A percentile compares a stretch with the other conserved stretches of the same genome.
Evolutionary conservation across 2,329 filamentous ascomycete species (phyloP).

Genomic region (Hypomyces rosellus): DNA sequence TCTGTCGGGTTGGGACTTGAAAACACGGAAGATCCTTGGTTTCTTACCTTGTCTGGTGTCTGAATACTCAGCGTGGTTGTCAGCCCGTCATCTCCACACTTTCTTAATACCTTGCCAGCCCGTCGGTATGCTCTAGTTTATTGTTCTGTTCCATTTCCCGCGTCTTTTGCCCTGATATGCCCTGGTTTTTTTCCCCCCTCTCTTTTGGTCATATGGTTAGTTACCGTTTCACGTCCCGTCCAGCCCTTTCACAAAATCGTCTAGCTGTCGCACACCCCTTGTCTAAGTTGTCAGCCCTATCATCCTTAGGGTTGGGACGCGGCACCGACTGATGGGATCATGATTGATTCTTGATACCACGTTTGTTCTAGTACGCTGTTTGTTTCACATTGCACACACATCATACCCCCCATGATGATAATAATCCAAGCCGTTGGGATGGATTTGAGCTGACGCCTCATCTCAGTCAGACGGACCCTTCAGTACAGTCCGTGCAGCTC

Average conservation of each 20-base stretch:
- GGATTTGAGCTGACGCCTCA: conserved; percentile 16
- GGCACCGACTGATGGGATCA: not conserved
- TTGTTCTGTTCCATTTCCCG: not conserved
- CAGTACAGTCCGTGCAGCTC: conserved; percentile 66
- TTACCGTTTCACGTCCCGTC: not conserved
- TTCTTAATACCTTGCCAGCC: conserved; percentile 2
- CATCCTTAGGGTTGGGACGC: not conserved
- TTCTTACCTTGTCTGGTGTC: not conserved
- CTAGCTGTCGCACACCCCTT: not conserved
- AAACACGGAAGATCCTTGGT: conserved; percentile 3
- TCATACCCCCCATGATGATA: not conserved
- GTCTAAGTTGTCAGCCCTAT: conserved; percentile 3
- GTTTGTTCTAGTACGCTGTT: conserved; percentile 6
- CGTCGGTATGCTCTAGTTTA: conserved; percentile 6
- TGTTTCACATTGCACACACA: conserved; percentile 4
- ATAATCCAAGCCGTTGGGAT: conserved; percentile 4
- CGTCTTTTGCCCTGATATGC: not conserved
- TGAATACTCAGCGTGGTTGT: conserved; percentile 7
- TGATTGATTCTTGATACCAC: conserved; percentile 1
- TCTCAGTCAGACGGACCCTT: conserved; percentile 52
- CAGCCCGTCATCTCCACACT: conserved; percentile 9
- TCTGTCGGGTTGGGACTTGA: not conserved
- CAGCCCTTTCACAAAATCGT: too few relatives aligned
- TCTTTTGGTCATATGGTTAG: not conserved
- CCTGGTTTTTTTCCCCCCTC: not conserved